A percentile compares a stretch with the other conserved stretches of the same genome.
Conservation (phyloP, 495 filamentous ascomycete genomes). For the Penicillium waksmanii region DNA sequence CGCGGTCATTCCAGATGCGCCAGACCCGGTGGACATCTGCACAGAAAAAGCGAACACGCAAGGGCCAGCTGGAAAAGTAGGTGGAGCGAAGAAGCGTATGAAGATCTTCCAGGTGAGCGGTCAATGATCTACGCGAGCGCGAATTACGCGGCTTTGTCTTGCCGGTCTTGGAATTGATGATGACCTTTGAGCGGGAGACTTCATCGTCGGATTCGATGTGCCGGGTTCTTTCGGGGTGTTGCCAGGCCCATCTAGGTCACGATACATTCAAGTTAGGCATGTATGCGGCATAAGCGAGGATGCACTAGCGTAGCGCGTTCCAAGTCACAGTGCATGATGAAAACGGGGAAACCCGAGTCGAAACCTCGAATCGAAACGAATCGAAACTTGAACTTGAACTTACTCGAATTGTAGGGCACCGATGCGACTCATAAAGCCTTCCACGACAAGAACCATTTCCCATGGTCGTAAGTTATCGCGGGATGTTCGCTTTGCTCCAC, state of each 20-base stretch:
- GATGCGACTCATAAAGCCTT: conserved; percentile 83
- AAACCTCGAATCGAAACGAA: no score
- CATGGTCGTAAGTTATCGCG: conserved; percentile 72
- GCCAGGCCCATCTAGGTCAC: conserved; percentile 81
- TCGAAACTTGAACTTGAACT: conserved; percentile 28
- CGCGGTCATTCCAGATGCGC: conserved; percentile 60
- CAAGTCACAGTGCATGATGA: neutral
- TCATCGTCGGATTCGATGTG: conserved; percentile 61
- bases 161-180: conserved; percentile 18
- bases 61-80: conserved; percentile 81
- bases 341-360: no score
- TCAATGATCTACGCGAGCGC: conserved; percentile 61
- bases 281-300: conserved; percentile 1
- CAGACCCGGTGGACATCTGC: conserved; percentile 69
- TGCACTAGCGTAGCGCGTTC: neutral
- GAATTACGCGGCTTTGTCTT: conserved; percentile 33
- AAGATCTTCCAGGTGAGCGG: conserved; percentile 70
- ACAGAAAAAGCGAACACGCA: conserved; percentile 79
- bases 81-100: conserved; percentile 76
- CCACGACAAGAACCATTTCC: conserved; percentile 90
- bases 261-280: no score
- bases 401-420: conserved; percentile 96
- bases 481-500: conserved; percentile 80
- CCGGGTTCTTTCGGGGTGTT: conserved; percentile 73
- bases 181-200: conserved; percentile 28